Percentiles rank a stretch among this genome's conserved stretches.
These are phyloP conservation scores for Pholiota conissans DNA, from an alignment of 768 basidiomycete species.

Conservation along the genomic window DNA sequence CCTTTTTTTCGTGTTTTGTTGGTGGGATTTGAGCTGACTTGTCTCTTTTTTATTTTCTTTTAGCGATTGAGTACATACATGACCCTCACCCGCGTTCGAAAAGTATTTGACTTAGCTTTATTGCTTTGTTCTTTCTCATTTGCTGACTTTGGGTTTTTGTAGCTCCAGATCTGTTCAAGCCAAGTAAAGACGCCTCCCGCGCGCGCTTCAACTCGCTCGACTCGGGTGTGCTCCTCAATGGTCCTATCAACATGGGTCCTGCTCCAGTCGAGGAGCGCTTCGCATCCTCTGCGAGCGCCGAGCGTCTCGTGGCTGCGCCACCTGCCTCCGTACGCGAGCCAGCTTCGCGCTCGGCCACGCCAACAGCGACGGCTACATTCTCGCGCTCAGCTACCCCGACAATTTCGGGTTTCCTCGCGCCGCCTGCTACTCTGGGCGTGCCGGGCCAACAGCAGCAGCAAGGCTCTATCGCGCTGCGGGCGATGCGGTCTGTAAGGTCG, in stretches of 20 bases:
- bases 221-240: conserved; percentile 34
- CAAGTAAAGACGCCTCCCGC: conserved; percentile 35
- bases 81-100: conserved; percentile 37
- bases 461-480: conserved; percentile 73
- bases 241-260: conserved; percentile 28
- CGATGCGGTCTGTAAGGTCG: conserved; percentile 74
- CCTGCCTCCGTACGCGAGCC: conserved; percentile 3
- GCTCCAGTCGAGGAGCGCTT: background rate
- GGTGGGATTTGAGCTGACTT: background rate
- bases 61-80: conserved; percentile 24
- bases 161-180: conserved; percentile 50
- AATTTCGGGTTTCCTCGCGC: conserved; percentile 36
- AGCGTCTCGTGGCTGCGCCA: background rate
- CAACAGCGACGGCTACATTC: conserved; percentile 6
- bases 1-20: background rate
- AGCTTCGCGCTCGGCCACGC: conserved; percentile 33
- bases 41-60: background rate
- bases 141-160: background rate
- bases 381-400: conserved; percentile 26
- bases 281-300: background rate
- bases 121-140: background rate
- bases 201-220: conserved; percentile 68
- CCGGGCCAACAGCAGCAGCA: conserved; percentile 26
- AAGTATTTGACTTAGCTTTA: conserved; percentile 27
- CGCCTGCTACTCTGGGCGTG: conserved; percentile 15